phyloP scores from a whole-genome alignment of 1,284 basidiomycete genomes.

The Salmacisia buchloeana region DNA sequence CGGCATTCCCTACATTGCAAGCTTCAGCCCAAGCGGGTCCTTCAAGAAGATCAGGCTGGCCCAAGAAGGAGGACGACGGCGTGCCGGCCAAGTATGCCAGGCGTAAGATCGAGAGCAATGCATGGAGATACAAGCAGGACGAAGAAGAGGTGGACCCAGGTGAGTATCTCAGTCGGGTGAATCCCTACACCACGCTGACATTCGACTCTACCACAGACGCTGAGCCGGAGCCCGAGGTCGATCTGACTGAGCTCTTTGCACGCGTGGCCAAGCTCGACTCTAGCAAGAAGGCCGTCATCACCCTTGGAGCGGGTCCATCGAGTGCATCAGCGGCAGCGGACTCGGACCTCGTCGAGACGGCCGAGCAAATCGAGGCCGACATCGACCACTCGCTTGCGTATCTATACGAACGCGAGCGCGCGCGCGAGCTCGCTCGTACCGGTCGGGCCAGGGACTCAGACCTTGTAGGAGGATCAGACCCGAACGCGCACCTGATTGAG shows the following conservation, averaged over 20 bases:
- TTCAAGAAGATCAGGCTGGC: background rate
- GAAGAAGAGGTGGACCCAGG: constrained; percentile 18
- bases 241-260: constrained; percentile 33
- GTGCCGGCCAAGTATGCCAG: constrained; percentile 30
- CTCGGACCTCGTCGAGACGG: constrained; percentile 22
- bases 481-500: background rate
- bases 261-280: constrained; percentile 31
- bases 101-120: constrained; percentile 33
- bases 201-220: constrained; percentile 18
- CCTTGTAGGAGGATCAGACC: background rate
- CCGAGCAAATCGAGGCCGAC: constrained; percentile 32
- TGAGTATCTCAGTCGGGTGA: constrained; percentile 3
- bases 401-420: constrained; percentile 27
- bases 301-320: background rate
- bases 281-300: constrained; percentile 4
- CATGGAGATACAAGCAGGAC: constrained; percentile 27
- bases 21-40: background rate
- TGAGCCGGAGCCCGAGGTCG: constrained; percentile 45
- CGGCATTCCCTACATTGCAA: constrained; percentile 5
- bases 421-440: background rate
- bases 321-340: background rate
- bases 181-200: constrained; percentile 12
- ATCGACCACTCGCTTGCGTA: constrained; percentile 34
- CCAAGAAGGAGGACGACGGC: background rate
- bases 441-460: background rate